Evolutionary conservation across 2,329 filamentous ascomycete genomes (phyloP).

Genomic region (Sphaerulina vaccinii): DNA sequence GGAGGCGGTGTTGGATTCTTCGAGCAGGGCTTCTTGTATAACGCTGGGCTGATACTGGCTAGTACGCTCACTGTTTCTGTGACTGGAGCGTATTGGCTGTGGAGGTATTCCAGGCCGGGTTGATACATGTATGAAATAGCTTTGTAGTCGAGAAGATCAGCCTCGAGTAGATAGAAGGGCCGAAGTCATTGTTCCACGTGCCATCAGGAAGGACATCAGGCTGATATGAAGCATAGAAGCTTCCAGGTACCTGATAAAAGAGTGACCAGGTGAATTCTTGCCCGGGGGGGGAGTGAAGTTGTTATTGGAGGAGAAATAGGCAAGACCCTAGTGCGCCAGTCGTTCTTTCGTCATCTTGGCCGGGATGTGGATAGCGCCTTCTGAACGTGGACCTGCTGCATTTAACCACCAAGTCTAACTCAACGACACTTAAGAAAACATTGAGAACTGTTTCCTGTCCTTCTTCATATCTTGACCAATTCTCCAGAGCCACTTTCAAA

Average conservation of each 20-base stretch:
- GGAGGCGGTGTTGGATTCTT: constrained; percentile 41
- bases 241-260: neutral
- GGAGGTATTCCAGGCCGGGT: constrained; percentile 17
- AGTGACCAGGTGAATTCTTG: neutral
- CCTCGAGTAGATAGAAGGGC: too few relatives aligned
- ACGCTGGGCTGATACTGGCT: constrained; percentile 36
- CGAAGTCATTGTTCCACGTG: neutral
- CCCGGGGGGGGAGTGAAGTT: neutral
- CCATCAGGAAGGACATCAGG: neutral
- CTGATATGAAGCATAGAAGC: neutral
- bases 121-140: too few relatives aligned
- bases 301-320: neutral
- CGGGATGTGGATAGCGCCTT: constrained; percentile 4
- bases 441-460: neutral
- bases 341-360: neutral
- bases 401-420: constrained; percentile 12
- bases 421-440: constrained; percentile 7
- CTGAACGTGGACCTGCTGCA: neutral
- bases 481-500: neutral
- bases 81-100: constrained; percentile 21
- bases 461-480: neutral
- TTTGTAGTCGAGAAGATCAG: too few relatives aligned
- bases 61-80: constrained; percentile 25
- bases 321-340: neutral
- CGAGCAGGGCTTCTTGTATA: constrained; percentile 41